A percentile compares a stretch with the other conserved stretches of the same genome.
These are phyloP conservation scores for Phytophthora hybrid DNA, from an alignment of 352 stramenopile species.

Conservation along the genomic window DNA sequence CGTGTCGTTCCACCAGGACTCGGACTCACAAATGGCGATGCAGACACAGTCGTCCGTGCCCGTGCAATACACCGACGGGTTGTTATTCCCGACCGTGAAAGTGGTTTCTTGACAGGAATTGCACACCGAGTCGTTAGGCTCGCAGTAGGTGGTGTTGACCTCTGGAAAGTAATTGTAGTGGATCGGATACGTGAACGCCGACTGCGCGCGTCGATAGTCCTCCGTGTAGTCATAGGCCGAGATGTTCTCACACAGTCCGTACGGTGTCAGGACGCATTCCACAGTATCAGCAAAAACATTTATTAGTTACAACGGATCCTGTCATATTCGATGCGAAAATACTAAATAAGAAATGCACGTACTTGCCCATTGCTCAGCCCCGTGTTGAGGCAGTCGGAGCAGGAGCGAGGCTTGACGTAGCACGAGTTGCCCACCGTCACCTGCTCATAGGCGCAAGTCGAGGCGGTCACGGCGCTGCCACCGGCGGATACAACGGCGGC, in stretches of 20 bases:
- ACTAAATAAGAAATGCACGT: constrained; percentile 12
- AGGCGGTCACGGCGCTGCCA: constrained; percentile 20
- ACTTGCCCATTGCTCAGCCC: constrained; percentile 46
- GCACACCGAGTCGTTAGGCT: constrained; percentile 46
- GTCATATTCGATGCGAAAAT: neutral
- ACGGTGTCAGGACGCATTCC: constrained; percentile 59
- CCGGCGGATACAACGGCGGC: neutral
- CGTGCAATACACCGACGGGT: constrained; percentile 62
- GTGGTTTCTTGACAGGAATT: constrained; percentile 41
- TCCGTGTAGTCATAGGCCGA: constrained; percentile 52
- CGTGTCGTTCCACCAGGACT: constrained; percentile 54
- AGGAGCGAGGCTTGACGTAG: constrained; percentile 57
- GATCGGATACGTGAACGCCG: constrained; percentile 46
- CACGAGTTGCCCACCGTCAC: constrained; percentile 42
- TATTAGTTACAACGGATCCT: neutral
- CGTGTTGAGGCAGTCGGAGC: constrained; percentile 69
- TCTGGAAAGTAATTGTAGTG: constrained; percentile 73
- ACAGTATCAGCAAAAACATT: constrained; percentile 4
- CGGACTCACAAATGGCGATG: constrained; percentile 59
- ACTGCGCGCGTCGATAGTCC: constrained; percentile 57
- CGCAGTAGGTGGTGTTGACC: constrained; percentile 66
- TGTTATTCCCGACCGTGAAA: constrained; percentile 48
- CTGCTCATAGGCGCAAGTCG: constrained; percentile 58
- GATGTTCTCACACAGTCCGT: constrained; percentile 52
- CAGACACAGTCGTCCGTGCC: constrained; percentile 56